Conservation (phyloP, 1,284 basidiomycete genomes). For the Puccinia horiana region DNA sequence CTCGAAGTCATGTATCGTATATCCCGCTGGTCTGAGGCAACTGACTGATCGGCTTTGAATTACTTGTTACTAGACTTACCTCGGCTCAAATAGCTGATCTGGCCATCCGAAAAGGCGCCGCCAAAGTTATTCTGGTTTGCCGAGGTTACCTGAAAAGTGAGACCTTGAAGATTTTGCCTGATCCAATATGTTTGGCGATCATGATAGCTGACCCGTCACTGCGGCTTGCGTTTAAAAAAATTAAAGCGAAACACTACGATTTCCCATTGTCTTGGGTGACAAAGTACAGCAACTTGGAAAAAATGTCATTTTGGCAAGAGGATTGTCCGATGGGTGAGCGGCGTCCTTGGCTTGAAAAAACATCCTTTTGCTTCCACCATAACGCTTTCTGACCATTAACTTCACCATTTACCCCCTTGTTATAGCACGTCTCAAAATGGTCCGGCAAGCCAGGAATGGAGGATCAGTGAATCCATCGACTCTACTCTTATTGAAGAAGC, state of each 20-base stretch:
- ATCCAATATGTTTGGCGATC: background rate
- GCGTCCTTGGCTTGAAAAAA: background rate
- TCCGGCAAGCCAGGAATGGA: conserved; percentile 41
- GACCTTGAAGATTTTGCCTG: background rate
- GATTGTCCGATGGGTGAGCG: conserved; percentile 45
- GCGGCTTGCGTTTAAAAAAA: background rate
- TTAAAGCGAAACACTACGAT: conserved; percentile 44
- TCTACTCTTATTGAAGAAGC: conserved; percentile 32
- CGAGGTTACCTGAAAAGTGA: conserved; percentile 48
- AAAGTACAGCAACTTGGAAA: conserved; percentile 47
- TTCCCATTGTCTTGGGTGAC: conserved; percentile 49
- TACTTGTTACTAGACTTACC: conserved; percentile 28
- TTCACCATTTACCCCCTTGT: background rate
- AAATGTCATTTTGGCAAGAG: conserved; percentile 50
- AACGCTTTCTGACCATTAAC: background rate
- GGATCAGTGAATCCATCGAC: conserved; percentile 49
- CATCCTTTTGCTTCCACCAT: background rate
- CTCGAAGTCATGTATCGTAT: background rate
- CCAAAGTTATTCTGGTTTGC: conserved; percentile 40
- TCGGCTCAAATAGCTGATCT: conserved; percentile 47
- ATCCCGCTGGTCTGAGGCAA: background rate
- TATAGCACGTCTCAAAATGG: conserved; percentile 45
- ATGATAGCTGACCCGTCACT: background rate
- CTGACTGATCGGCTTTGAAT: background rate
- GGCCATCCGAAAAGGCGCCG: conserved; percentile 43